Conservation (phyloP, 495 filamentous ascomycete species). For the Rostrohypoxylon terebratum region DNA sequence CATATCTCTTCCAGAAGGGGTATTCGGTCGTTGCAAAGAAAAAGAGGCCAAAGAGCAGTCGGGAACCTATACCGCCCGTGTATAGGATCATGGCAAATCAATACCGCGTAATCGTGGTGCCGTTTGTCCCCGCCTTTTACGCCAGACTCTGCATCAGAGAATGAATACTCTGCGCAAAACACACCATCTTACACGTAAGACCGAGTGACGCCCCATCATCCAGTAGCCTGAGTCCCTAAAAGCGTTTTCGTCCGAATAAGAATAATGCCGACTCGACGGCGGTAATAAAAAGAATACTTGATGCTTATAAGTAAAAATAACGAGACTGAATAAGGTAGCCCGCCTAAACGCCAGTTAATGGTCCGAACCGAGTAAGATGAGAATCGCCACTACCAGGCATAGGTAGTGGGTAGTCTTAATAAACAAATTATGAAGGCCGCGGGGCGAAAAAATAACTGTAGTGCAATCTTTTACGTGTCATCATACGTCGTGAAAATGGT, state of each 20-base stretch:
- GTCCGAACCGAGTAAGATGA: slow-evolving; percentile 22
- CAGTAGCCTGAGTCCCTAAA: slow-evolving; percentile 28
- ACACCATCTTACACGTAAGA: slow-evolving; percentile 40
- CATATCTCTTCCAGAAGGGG: slow-evolving; percentile 22
- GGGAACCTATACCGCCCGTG: slow-evolving; percentile 34
- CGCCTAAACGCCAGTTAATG: slow-evolving; percentile 47
- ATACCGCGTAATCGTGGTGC: slow-evolving; percentile 28
- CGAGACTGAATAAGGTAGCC: slow-evolving; percentile 19
- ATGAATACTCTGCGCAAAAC: slow-evolving; percentile 31
- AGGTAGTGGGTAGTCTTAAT: slow-evolving; percentile 21
- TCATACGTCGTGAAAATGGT: slow-evolving; percentile 48
- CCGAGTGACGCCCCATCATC: slow-evolving; percentile 31
- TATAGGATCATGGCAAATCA: slow-evolving; percentile 23
- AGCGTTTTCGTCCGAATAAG: slow-evolving; percentile 7
- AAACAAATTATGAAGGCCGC: slow-evolving; percentile 47
- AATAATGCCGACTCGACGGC: slow-evolving; percentile 31
- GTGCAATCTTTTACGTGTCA: slow-evolving; percentile 53
- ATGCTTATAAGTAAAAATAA: slow-evolving; percentile 36
- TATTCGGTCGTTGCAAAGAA: slow-evolving; percentile 30
- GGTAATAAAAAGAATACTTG: slow-evolving; percentile 26
- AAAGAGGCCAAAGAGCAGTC: slow-evolving; percentile 20
- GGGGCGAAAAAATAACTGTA: slow-evolving; percentile 48
- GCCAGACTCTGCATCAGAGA: slow-evolving; percentile 31
- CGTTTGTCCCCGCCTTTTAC: slow-evolving; percentile 39
- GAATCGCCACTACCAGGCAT: slow-evolving; percentile 20